Base-by-base conservation (phyloP, 345 rosid genomes). In the Eucalyptus regnans region DNA sequence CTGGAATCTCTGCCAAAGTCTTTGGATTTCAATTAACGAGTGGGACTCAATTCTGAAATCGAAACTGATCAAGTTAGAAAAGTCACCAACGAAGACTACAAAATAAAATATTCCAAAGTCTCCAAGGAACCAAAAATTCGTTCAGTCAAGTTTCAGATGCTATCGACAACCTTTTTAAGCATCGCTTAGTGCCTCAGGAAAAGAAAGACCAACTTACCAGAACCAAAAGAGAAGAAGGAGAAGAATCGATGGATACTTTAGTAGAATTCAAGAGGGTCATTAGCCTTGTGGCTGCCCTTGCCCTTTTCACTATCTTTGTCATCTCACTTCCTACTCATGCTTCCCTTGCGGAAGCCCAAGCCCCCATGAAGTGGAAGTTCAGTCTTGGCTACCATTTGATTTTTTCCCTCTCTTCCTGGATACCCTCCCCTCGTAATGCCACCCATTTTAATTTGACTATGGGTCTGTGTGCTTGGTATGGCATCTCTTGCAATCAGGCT, bases 351-450 rank as follows among this genome's bases (percentile, higher is more conserved):
- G 86, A 25, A 41, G 94, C 22, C 17, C 31, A 8, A 90, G 91
- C 48, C 93, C 94, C 10, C 48, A 89, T 9, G 49, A 29, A 7
- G 43, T 93, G 33, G 86, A 90, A 85, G 56, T 62, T 90, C 7
- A 88, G 89, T 86, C 90, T 93, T 49, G 17, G 25, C 10, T 85
- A 60, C 84, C 88, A 86, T 66, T 86, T 68, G 7, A 6, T 86
- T 7, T 56, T 86, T 37, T 48, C 23, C 37, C 90, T 90, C 3
- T 31, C 94, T 7, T 90, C 90, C 4, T 90, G 91, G 94, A 50
- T 85, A 49, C 54, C 56, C 46, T 43, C 18, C 11, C 50, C 76
- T 64, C 11, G 9, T n/a, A n/a, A 29, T 7, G 76, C 2, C 41
- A 64, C 84, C 20, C 7, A 7, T 31, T 33, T 81, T 8, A 68